Conservation (phyloP, 129 eudicot species). For the Escallonia herrerae region DNA sequence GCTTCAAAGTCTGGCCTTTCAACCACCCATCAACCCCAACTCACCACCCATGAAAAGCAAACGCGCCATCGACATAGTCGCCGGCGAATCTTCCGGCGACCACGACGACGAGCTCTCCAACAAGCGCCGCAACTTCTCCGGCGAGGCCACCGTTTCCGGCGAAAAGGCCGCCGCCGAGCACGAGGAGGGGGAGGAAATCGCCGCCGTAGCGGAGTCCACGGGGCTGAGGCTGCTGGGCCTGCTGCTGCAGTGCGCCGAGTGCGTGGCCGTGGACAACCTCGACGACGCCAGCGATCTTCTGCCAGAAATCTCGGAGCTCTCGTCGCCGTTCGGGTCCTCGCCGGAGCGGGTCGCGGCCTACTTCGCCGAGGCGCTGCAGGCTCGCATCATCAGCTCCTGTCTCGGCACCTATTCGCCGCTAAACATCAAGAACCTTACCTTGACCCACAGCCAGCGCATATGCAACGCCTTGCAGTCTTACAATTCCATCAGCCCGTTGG, state of each 20-base stretch:
- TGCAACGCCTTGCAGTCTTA: conserved; percentile 59
- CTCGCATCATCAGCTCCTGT: conserved; percentile 53
- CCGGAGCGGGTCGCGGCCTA: conserved; percentile 82
- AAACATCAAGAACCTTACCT: conserved; percentile 17
- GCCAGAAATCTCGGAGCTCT: conserved; percentile 61
- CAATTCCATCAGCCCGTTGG: conserved; percentile 63
- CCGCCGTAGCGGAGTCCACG: conserved; percentile 41
- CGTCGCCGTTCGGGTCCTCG: conserved; percentile 93
- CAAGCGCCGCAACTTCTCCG: conserved; percentile 26
- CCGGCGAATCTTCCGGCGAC: conserved; percentile 19
- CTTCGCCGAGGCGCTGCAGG: conserved; percentile 73
- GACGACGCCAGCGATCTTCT: conserved; percentile 51
- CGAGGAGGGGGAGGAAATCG: neutral
- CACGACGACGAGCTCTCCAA: conserved; percentile 11
- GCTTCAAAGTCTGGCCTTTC: conserved; percentile 46
- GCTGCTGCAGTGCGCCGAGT: conserved; percentile 83
- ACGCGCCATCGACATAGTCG: conserved; percentile 14
- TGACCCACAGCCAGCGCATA: conserved; percentile 38
- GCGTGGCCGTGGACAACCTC: conserved; percentile 64
- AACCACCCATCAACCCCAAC: conserved; percentile 17
- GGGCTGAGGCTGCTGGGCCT: conserved; percentile 59
- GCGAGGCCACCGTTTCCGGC: conserved; percentile 14
- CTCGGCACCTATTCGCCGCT: conserved; percentile 57
- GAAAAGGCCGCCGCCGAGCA: conserved; percentile 4
- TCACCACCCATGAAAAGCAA: conserved; percentile 19